Conservation (phyloP, 345 rosid species). For the Eucalyptus cloeziana region DNA sequence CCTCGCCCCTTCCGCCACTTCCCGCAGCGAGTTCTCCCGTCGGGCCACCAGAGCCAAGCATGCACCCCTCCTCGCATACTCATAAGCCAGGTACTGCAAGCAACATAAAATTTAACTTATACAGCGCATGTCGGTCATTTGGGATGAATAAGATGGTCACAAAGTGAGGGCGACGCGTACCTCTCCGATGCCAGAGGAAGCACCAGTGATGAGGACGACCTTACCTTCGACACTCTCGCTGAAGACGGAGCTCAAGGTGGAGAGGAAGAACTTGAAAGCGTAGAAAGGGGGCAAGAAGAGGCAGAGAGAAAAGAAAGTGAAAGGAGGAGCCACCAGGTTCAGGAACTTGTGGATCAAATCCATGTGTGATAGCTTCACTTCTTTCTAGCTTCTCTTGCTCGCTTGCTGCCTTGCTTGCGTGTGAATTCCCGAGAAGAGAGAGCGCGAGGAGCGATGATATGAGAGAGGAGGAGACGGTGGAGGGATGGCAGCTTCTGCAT, state of each 20-base stretch:
- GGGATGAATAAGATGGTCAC: background rate
- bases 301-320: conserved; percentile 4
- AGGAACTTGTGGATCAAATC: conserved; percentile 10
- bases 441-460: background rate
- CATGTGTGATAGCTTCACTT: background rate
- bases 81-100: conserved; percentile 36
- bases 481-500: background rate
- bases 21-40: conserved; percentile 23
- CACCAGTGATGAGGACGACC: conserved; percentile 17
- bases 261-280: conserved; percentile 2
- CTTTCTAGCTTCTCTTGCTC: background rate
- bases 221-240: conserved; percentile 10
- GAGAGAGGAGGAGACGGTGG: background rate
- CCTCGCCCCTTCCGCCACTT: conserved; percentile 23
- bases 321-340: conserved; percentile 3
- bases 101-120: background rate
- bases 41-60: conserved; percentile 45
- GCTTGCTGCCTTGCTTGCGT: background rate
- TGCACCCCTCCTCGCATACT: conserved; percentile 52
- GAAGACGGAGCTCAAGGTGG: background rate
- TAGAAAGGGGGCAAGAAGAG: conserved; percentile 7
- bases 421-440: background rate
- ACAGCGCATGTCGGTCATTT: background rate
- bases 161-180: background rate
- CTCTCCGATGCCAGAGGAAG: conserved; percentile 15